Evolutionary conservation across 306 rosid species (phyloP), one percentile per base, ranked within the genome.

Genomic region (Pachyrhizus erosus): DNA sequence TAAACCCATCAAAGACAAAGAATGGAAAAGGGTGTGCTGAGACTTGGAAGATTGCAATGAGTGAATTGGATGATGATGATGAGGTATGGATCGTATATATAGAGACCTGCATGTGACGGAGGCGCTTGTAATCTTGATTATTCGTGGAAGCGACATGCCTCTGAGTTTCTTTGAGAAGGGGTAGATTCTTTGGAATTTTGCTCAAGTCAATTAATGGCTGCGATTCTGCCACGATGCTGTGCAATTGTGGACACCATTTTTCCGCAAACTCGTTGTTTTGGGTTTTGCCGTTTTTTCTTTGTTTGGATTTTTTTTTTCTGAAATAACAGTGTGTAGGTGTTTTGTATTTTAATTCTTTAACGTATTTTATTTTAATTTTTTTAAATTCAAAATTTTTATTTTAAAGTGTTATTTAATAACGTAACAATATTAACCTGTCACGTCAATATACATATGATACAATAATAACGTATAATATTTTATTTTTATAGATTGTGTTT

Each of bases 1-100:
- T 87, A 88, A 80, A n/a, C 98, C 99, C 99, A 96, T 95, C 5
- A 85, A 27, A 64, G 72, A 70, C 1, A 57, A 49, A 33, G 61
- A 75, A 31, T 15, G 73, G 1, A 7, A 78, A 70, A 24, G 37
- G 20, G 42, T 43, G 17, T 8, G 20, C 3, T 37, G 18, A 54
- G 73, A 48, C 9, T 54, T 68, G 0, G 20, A 20, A 14, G 58
- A 29, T 49, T 5, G 17, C 2, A 27, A 7, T 2, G 5, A 9
- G 2, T 10, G 46, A 18, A 24, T 43, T 26, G 67, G 58, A 13
- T 54, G n/a, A 4, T 11, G 2, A 24, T 2, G 31, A 17, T 9
- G 20, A 26, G 20, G 55, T 6, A 43, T 84, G 10, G 49, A 7
- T 17, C 43, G 42, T 42, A 40, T 78, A 80, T 77, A 81, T 71